Conservation (phyloP, 805 yeast genomes). For the Barnettozyma pratensis region DNA sequence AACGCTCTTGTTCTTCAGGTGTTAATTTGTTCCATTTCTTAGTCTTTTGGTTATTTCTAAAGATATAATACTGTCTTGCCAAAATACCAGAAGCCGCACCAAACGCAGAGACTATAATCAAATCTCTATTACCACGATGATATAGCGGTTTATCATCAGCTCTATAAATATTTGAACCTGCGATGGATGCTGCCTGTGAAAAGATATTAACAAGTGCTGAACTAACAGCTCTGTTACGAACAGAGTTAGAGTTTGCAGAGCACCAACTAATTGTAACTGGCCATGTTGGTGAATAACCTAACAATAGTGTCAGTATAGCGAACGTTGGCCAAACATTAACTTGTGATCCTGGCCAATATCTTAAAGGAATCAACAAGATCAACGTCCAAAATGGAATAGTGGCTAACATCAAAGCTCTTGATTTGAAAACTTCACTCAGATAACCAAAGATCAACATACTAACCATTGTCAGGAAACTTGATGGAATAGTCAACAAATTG, state of each 20-base stretch:
- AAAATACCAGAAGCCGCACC: constrained; percentile 28
- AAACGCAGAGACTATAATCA: background rate
- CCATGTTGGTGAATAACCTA: background rate
- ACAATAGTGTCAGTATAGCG: background rate
- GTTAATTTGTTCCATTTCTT: constrained; percentile 46
- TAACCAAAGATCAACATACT: constrained; percentile 33
- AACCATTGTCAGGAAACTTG: constrained; percentile 34
- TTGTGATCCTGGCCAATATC: constrained; percentile 34
- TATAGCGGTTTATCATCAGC: constrained; percentile 54
- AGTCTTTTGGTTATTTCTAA: constrained; percentile 38
- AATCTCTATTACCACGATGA: constrained; percentile 42
- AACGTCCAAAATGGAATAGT: constrained; percentile 30
- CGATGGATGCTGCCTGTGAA: constrained; percentile 52
- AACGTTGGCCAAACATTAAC: constrained; percentile 5
- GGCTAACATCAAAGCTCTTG: constrained; percentile 23
- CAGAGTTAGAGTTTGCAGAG: background rate
- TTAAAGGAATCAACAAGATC: constrained; percentile 28
- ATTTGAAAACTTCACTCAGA: constrained; percentile 27
- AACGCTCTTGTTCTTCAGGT: constrained; percentile 43
- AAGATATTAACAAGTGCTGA: constrained; percentile 62
- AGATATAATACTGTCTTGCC: constrained; percentile 28
- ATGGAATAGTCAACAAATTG: constrained; percentile 49
- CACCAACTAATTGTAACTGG: background rate
- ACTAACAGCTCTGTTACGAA: constrained; percentile 51
- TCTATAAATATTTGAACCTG: constrained; percentile 54